Conservation (phyloP, 1,139 yeast genomes). For the Pichia sp. region DNA sequence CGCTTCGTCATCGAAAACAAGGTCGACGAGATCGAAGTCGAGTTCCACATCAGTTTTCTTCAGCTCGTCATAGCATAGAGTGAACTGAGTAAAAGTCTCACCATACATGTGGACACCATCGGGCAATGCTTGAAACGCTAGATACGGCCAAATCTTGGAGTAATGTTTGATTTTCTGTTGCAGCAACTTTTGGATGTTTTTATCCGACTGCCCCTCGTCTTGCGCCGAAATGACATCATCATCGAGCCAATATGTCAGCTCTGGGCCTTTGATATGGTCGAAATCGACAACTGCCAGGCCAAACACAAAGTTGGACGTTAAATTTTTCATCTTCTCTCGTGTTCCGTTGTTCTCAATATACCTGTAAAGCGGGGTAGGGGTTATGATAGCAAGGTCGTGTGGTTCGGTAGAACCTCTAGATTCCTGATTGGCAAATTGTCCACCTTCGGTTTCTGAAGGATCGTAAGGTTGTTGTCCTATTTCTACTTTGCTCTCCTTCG, state of each 20-base stretch:
- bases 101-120: constrained; percentile 92
- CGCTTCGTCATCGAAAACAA: constrained; percentile 1
- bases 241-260: constrained; percentile 87
- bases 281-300: constrained; percentile 90
- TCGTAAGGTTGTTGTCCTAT: not conserved
- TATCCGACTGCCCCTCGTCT: constrained; percentile 18
- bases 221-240: constrained; percentile 41
- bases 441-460: not conserved
- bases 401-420: not conserved
- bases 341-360: constrained; percentile 7
- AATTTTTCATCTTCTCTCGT: not conserved
- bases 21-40: constrained; percentile 19
- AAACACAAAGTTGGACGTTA: constrained; percentile 40
- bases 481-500: no score
- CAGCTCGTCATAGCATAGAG: constrained; percentile 68
- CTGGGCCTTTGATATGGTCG: constrained; percentile 94
- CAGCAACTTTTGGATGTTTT: constrained; percentile 9
- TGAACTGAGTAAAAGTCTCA: constrained; percentile 90
- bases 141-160: constrained; percentile 67
- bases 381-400: not conserved
- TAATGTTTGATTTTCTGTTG: constrained; percentile 35
- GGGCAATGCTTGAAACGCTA: constrained; percentile 92
- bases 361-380: constrained; percentile 12
- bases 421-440: not conserved
- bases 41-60: constrained; percentile 42